These are phyloP conservation scores for Pseudoscleropodium purum DNA, from an alignment of 225 moss, liverwort and hornwort species.

Conservation along the genomic window DNA sequence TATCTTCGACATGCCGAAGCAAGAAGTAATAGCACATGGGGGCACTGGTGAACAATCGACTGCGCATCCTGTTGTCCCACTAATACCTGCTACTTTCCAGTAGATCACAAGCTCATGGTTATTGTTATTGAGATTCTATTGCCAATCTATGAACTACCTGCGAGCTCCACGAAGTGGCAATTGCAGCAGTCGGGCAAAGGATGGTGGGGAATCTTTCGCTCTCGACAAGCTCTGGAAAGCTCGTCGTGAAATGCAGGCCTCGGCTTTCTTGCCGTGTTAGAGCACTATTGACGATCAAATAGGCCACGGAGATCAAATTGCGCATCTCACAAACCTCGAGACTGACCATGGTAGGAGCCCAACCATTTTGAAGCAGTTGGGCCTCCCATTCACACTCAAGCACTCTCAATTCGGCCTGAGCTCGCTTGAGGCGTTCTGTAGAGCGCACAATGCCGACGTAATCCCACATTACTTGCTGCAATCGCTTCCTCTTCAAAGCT, in stretches of 20 bases:
- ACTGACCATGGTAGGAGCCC: slow-evolving; percentile 84
- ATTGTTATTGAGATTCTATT: slow-evolving; percentile 41
- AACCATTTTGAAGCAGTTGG: slow-evolving; percentile 67
- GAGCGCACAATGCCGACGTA: slow-evolving; percentile 99
- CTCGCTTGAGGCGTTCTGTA: slow-evolving; percentile 77
- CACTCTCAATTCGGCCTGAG: slow-evolving; percentile 50
- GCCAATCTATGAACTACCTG: slow-evolving; percentile 76
- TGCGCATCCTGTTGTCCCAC: not conserved
- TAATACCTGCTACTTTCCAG: not conserved
- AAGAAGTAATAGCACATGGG: not conserved
- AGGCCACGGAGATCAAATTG: slow-evolving; percentile 86
- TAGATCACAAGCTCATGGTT: not conserved
- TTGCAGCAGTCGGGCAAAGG: slow-evolving; percentile 70
- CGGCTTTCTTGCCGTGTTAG: slow-evolving; percentile 95
- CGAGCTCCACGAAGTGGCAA: slow-evolving; percentile 69
- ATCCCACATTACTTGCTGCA: slow-evolving; percentile 97
- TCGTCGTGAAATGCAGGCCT: slow-evolving; percentile 92
- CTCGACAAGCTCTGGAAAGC: slow-evolving; percentile 90
- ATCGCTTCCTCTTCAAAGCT: slow-evolving; percentile 53
- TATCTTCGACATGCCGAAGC: not conserved
- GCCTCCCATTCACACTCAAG: slow-evolving; percentile 93
- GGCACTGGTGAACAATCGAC: not conserved
- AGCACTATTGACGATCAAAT: slow-evolving; percentile 83
- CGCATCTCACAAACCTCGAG: slow-evolving; percentile 96
- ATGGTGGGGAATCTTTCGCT: slow-evolving; percentile 86